Evolutionary conservation across 768 basidiomycete genomes (phyloP).

Genomic region (Trametes punicea): DNA sequence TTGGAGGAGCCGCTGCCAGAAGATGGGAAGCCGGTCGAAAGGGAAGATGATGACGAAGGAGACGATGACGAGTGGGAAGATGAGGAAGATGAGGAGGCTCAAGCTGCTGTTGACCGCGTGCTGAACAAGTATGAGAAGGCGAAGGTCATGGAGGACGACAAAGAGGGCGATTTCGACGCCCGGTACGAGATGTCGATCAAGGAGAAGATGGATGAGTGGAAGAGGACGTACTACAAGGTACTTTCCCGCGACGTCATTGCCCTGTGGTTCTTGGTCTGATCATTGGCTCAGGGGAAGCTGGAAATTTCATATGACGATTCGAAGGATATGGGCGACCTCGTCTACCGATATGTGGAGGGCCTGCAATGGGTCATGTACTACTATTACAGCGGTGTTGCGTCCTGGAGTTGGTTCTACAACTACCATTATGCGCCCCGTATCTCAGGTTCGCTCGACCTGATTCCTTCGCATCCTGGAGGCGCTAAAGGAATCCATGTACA

Average conservation of each 20-base stretch:
- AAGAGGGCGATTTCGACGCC: slow-evolving; percentile 73
- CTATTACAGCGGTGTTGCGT: slow-evolving; percentile 95
- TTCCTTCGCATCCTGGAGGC: slow-evolving; percentile 20
- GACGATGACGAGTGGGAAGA: slow-evolving; percentile 48
- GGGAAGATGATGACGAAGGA: slow-evolving; percentile 45
- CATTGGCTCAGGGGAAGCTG: slow-evolving; percentile 80
- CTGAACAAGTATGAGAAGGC: slow-evolving; percentile 87
- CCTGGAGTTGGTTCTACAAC: slow-evolving; percentile 99
- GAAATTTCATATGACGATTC: slow-evolving; percentile 73
- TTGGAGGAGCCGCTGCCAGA: slow-evolving; percentile 34
- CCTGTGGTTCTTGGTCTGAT: background rate
- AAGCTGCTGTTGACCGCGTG: slow-evolving; percentile 74
- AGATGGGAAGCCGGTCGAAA: slow-evolving; percentile 35
- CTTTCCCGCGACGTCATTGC: too few species aligned
- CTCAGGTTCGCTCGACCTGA: slow-evolving; percentile 56
- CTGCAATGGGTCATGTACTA: slow-evolving; percentile 99
- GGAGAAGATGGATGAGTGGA: slow-evolving; percentile 93
- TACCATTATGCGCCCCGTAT: slow-evolving; percentile 98
- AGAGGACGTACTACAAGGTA: slow-evolving; percentile 85
- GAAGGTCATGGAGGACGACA: slow-evolving; percentile 66
- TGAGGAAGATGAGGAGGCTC: slow-evolving; percentile 69
- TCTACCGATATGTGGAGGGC: slow-evolving; percentile 85
- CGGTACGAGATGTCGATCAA: slow-evolving; percentile 68
- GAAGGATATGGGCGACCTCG: slow-evolving; percentile 64
- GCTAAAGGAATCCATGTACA: slow-evolving; percentile 32